These are phyloP conservation scores for Aeschynomene evenia DNA, from an alignment of 306 rosid species.

Conservation along the genomic window DNA sequence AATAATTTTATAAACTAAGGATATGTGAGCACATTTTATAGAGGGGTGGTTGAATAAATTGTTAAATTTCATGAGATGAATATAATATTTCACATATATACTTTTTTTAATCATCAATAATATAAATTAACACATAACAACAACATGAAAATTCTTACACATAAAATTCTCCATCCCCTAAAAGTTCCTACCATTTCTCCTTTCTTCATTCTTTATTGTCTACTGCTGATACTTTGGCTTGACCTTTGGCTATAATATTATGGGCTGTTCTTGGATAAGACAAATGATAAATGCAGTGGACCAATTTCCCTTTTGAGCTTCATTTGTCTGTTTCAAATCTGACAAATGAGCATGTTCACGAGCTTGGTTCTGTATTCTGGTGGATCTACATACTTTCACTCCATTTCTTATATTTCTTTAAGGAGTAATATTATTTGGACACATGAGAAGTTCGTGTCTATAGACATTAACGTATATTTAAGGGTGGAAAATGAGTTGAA, in stretches of 20 bases:
- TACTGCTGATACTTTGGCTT: not conserved
- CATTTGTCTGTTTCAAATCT: slow-evolving; percentile 9
- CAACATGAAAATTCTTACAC: not conserved
- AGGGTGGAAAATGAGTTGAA: no score
- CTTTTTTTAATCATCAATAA: no score
- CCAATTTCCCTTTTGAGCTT: not conserved
- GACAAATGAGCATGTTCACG: slow-evolving; percentile 36
- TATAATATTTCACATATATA: no score
- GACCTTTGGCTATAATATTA: not conserved
- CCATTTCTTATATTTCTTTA: no score
- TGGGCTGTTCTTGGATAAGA: not conserved
- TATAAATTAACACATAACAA: no score
- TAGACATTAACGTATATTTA: no score
- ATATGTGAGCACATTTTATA: no score
- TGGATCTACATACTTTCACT: not conserved
- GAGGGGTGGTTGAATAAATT: no score
- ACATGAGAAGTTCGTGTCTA: no score
- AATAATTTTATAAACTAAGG: no score
- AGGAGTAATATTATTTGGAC: no score
- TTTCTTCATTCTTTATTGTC: not conserved
- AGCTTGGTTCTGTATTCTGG: slow-evolving; percentile 11
- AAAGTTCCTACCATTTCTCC: not conserved
- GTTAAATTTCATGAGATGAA: no score
- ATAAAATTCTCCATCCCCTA: not conserved
- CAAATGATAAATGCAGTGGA: slow-evolving; percentile 25